Conservation (phyloP, 805 yeast genomes). For the Barnettozyma sucrosica region DNA sequence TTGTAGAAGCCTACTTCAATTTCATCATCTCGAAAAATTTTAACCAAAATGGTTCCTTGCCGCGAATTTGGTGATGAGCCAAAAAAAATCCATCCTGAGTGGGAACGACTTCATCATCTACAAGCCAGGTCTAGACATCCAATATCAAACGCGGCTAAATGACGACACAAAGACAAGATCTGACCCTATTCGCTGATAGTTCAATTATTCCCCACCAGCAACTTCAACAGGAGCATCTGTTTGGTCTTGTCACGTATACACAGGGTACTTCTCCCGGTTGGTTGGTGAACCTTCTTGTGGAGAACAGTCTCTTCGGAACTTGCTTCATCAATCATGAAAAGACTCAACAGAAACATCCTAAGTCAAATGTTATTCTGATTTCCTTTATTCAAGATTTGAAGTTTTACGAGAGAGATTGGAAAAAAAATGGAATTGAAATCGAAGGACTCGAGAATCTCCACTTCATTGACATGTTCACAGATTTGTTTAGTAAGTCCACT, state of each 20-base stretch:
- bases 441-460: constrained; percentile 25
- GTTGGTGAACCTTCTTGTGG: constrained; percentile 52
- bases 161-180: constrained; percentile 50
- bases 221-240: constrained; percentile 21
- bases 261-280: constrained; percentile 59
- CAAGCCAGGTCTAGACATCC: neutral
- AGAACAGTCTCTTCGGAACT: constrained; percentile 32
- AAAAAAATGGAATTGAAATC: constrained; percentile 37
- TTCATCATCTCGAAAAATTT: neutral
- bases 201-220: constrained; percentile 32
- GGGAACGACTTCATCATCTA: too few relatives aligned
- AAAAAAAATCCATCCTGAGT: neutral
- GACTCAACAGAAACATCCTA: constrained; percentile 1
- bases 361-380: constrained; percentile 28
- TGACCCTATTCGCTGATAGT: constrained; percentile 46
- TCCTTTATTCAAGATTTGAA: constrained; percentile 30
- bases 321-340: constrained; percentile 21
- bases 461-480: constrained; percentile 42
- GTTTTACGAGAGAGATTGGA: constrained; percentile 30
- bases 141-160: neutral
- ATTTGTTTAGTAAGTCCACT: constrained; percentile 36
- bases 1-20: neutral
- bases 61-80: neutral
- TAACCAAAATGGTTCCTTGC: too few relatives aligned
- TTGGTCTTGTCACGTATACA: constrained; percentile 32